Conservation (phyloP, 805 yeast genomes). For the Brettanomyces nanus region DNA sequence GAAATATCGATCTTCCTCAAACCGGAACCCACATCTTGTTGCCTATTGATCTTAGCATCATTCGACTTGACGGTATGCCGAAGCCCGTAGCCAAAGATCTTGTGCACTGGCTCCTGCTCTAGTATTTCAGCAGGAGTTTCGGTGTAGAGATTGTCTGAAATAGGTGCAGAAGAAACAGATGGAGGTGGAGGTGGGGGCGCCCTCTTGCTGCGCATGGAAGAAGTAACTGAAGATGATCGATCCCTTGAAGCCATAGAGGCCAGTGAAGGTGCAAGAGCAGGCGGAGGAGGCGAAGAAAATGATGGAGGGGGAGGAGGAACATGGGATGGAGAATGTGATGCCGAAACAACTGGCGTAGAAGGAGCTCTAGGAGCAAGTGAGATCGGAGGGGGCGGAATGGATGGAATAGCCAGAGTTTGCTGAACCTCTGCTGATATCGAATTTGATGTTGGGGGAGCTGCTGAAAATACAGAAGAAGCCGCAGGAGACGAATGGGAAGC, state of each 20-base stretch:
- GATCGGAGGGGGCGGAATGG: constrained; percentile 9
- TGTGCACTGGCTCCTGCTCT: constrained; percentile 7
- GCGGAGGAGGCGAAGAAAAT: constrained; percentile 7
- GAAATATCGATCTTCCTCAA: constrained; percentile 57
- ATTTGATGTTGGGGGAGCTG: no score
- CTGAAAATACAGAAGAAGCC: constrained; percentile 2
- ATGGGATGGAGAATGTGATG: constrained; percentile 12
- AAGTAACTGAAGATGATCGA: constrained; percentile 3
- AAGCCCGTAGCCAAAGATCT: constrained; percentile 9
- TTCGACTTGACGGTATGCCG: constrained; percentile 19
- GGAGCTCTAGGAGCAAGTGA: constrained; percentile 19
- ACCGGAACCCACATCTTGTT: constrained; percentile 40
- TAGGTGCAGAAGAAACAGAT: not conserved
- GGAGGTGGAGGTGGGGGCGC: constrained; percentile 28
- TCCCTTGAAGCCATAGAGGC: constrained; percentile 5
- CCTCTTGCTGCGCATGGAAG: constrained; percentile 5
- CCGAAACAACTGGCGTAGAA: constrained; percentile 13
- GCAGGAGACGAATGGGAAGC: constrained; percentile 4
- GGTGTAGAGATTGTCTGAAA: constrained; percentile 4
- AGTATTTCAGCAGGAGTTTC: constrained; percentile 20
- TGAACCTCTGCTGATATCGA: no score
- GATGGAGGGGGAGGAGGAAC: constrained; percentile 8
- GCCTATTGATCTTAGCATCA: constrained; percentile 27
- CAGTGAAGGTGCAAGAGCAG: constrained; percentile 5
- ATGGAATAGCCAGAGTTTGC: constrained; percentile 4